Evolutionary conservation across 345 rosid genomes (phyloP), one percentile per base, ranked within the genome.

Genomic region (Sapria himalayana): DNA sequence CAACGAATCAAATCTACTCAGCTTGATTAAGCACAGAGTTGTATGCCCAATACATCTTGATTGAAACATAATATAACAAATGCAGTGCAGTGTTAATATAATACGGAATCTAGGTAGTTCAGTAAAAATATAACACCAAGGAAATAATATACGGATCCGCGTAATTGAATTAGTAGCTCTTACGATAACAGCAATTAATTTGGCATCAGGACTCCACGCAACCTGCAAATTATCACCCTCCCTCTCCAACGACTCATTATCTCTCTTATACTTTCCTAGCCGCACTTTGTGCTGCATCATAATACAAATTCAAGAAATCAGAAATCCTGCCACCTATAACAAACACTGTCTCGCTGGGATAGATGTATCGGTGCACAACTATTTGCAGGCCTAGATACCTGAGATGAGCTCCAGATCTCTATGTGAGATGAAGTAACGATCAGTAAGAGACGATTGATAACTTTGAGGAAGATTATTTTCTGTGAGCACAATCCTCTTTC

Each of bases 191-290:
- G 93, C 92, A 17, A 89, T 60, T 66, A 89, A 56, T 60, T 82
- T 82, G 34, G 75, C 35, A 42, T 89, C 95, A 1, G 81, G 84
- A 39, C 95, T 89, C 98, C 95, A 82, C 50, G 71, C 92, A 41
- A 85, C 95, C 42, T 58, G 78, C 51, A 69, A 46, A 65, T 79
- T 78, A 71, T 82, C 92, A 0, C 98, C 98, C 53, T 89, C 86
- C 53, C 51, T 70, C 48, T 61, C 67, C 56, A 82, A 43, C 5
- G 93, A 82, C 59, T 63, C 71, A 44, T 59, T 72, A 55, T 76
- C 76, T 54, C 98, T 72, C 72, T 65, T 69, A 50, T 67, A 82
- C 65, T 79, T 89, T 21, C 85, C 95, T 54, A 89, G 46, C 57
- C 93, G 74, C 72, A 89, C 92, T 56, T 72, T 81, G 51, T 72